A percentile compares a stretch with the other conserved stretches of the same genome.
phyloP scores from a whole-genome alignment of 495 filamentous ascomycete species.

The Barbatosphaeria neglecta region DNA sequence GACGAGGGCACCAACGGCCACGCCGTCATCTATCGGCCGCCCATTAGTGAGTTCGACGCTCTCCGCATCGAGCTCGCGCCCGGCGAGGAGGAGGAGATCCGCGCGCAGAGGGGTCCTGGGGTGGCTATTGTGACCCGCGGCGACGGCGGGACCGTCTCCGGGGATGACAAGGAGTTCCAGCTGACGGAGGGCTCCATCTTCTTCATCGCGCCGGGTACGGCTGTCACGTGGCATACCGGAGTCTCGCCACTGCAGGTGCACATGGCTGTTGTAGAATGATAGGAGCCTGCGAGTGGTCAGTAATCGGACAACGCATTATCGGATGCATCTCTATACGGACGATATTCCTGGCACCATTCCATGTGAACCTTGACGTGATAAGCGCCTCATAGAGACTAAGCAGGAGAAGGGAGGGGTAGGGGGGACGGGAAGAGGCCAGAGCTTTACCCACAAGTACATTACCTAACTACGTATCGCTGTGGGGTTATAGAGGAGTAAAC shows the following conservation, averaged over 20 bases:
- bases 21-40: constrained; percentile 53
- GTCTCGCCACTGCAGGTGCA: constrained; percentile 40
- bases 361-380: no score
- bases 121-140: constrained; percentile 56
- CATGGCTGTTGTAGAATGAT: constrained; percentile 28
- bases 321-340: no score
- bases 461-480: no score
- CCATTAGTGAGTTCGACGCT: constrained; percentile 63
- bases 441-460: no score
- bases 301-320: no score
- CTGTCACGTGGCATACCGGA: constrained; percentile 35
- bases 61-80: constrained; percentile 44
- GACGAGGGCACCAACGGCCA: constrained; percentile 44
- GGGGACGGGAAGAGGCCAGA: no score
- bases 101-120: constrained; percentile 47
- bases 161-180: constrained; percentile 38
- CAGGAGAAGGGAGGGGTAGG: no score
- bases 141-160: constrained; percentile 40
- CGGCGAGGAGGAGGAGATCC: constrained; percentile 48
- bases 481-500: no score
- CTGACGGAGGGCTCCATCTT: constrained; percentile 55
- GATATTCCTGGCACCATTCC: no score
- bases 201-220: constrained; percentile 53
- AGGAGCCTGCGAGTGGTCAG: no score
- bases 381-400: no score